These are phyloP conservation scores for Moniliella sp. DNA, from an alignment of 1,284 basidiomycete species.

Conservation along the genomic window DNA sequence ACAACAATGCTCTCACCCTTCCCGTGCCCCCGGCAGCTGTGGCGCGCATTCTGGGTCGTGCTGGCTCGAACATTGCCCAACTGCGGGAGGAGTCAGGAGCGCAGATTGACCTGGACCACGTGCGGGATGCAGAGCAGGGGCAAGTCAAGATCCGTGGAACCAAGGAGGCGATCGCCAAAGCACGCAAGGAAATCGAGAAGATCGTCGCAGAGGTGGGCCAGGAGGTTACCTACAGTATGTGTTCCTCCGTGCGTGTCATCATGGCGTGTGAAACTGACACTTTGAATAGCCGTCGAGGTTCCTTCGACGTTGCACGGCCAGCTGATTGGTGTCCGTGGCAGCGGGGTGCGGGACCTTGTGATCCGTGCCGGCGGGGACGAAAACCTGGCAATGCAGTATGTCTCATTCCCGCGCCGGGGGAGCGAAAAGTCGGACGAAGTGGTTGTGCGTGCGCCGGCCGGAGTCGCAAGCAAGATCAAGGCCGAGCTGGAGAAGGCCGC, in stretches of 20 bases:
- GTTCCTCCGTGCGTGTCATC: not conserved
- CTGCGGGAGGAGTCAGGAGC: slow-evolving; percentile 80
- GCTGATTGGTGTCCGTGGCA: slow-evolving; percentile 78
- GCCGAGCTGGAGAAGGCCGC: slow-evolving; percentile 61
- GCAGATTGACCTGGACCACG: slow-evolving; percentile 77
- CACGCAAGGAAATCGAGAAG: slow-evolving; percentile 59
- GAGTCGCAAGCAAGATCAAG: slow-evolving; percentile 58
- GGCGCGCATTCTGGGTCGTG: slow-evolving; percentile 72
- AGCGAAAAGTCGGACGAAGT: slow-evolving; percentile 50
- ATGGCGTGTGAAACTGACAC: not conserved
- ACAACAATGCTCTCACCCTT: slow-evolving; percentile 43
- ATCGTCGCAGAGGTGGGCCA: slow-evolving; percentile 61
- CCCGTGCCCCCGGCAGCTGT: slow-evolving; percentile 63
- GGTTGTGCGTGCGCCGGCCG: slow-evolving; percentile 61
- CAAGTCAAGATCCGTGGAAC: slow-evolving; percentile 64
- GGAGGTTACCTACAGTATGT: slow-evolving; percentile 48
- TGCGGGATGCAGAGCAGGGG: slow-evolving; percentile 40
- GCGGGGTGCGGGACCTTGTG: slow-evolving; percentile 65
- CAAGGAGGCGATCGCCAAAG: slow-evolving; percentile 63
- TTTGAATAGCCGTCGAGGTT: slow-evolving; percentile 40
- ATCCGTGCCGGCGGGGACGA: slow-evolving; percentile 57
- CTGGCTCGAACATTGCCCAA: slow-evolving; percentile 71
- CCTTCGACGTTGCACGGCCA: slow-evolving; percentile 52
- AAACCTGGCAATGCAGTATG: slow-evolving; percentile 60
- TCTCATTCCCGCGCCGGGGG: slow-evolving; percentile 59